Conservation (phyloP, 805 yeast species). For the Scheffersomyces ergatensis region DNA sequence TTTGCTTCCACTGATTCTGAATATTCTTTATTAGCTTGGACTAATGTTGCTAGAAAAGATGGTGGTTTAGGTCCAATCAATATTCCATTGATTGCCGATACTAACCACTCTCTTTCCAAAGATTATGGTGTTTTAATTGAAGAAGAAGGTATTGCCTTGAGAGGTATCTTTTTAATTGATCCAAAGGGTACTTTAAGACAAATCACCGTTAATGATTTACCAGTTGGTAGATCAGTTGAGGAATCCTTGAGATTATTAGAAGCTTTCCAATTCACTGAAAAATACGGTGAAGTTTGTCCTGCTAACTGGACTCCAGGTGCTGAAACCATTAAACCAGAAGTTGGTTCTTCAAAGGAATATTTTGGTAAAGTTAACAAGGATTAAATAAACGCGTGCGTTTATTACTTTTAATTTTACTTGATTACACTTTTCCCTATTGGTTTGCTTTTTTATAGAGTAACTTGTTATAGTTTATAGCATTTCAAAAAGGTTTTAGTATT, state of each 20-base stretch:
- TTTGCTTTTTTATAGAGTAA: too few species aligned
- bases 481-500: too few species aligned
- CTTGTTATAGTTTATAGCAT: too few species aligned
- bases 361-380: slow-evolving; percentile 81
- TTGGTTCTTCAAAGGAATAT: slow-evolving; percentile 85
- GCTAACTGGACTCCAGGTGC: slow-evolving; percentile 95
- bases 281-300: slow-evolving; percentile 99
- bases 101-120: slow-evolving; percentile 90
- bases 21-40: slow-evolving; percentile 97
- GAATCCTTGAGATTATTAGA: slow-evolving; percentile 97
- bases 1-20: slow-evolving; percentile 99
- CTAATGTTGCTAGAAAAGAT: slow-evolving; percentile 91
- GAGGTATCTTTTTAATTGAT: slow-evolving; percentile 98
- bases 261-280: slow-evolving; percentile 99
- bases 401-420: too few species aligned
- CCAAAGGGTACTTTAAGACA: slow-evolving; percentile 95
- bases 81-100: slow-evolving; percentile 94
- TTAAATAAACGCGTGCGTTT: neutral
- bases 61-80: slow-evolving; percentile 97
- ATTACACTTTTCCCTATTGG: too few species aligned
- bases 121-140: slow-evolving; percentile 97
- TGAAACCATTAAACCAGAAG: slow-evolving; percentile 77
- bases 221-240: slow-evolving; percentile 98
- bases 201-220: slow-evolving; percentile 96
- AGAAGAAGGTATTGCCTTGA: slow-evolving; percentile 95